Base-by-base conservation (phyloP, 176 grass and related monocot species). In the Chloris gayana region DNA sequence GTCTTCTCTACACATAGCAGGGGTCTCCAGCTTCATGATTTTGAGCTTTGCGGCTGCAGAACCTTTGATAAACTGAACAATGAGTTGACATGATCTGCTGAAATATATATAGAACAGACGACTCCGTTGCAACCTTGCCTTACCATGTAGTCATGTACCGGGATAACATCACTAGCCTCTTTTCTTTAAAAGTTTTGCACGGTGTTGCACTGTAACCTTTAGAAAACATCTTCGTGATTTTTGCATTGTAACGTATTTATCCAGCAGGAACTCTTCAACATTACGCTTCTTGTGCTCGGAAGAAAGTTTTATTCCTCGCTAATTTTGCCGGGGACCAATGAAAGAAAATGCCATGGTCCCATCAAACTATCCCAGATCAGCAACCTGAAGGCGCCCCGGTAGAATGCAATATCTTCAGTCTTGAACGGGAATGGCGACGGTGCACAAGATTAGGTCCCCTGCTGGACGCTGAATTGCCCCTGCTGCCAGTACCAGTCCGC, bases 21-120 rank as follows among this genome's bases (percentile, higher is more conserved):
- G 39, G 73, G 50, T 78, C 87, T 89, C 58, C 78, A 77, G 87
- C 87, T 85, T 85, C 87, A 85, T 78, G 83, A 85, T 89, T 89
- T 89, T 89, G 87, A 78, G 78, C 78, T 78, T 85, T 89, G 87
- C 0, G 59, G 87, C 87, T 85, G 87, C 19, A 53, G 87, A 72
- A 72, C 72, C 25, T 61, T 82, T 30, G 9, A 47, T 4, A 39
- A 83, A 79, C 30, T 5, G 9, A 15, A 32, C 26, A 32, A 32
- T 59, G 73, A 78, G 70, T 46, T 34, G 39, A 9, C 59, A 58
- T 72, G 67, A 1, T 50, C 26, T 3, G 10, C 0, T 61, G 14
- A 32, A 37, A 73, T 67, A 31, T 37, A 37, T 77, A 61, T 66
- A 44, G 72, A 39, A 60, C 38, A 2, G 34, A 53, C 7, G 19